Evolutionary conservation across 2,329 filamentous ascomycete genomes (phyloP).

Genomic region (Neofusicoccum parvum): DNA sequence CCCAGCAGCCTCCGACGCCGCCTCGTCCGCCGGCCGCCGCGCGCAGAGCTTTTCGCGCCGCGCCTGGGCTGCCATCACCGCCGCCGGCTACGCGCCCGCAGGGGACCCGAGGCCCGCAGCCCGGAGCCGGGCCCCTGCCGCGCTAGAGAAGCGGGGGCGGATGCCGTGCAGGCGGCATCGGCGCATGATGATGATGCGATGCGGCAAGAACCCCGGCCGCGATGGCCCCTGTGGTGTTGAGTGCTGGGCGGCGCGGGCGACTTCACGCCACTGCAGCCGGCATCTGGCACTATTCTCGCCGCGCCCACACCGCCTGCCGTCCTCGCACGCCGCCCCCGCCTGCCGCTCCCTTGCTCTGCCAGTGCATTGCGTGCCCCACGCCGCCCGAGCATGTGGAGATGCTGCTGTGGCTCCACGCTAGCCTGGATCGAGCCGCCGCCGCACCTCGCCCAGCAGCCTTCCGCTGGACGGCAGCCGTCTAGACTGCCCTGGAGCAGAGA

Average conservation of each 20-base stretch:
- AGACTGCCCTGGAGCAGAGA: too few species aligned
- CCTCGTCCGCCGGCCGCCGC: neutral
- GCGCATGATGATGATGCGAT: constrained; percentile 8
- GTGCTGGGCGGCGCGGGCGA: neutral
- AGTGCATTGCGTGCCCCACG: too few species aligned
- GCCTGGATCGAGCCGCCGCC: too few species aligned
- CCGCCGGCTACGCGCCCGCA: neutral
- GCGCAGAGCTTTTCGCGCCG: neutral
- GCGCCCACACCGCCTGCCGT: too few species aligned
- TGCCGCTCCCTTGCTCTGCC: too few species aligned
- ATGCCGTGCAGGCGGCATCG: constrained; percentile 7
- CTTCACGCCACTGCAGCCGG: too few species aligned
- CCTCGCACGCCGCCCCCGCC: too few species aligned
- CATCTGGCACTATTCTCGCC: too few species aligned
- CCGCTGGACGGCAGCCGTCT: too few species aligned
- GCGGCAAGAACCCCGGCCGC: constrained; percentile 8
- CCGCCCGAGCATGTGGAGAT: too few species aligned
- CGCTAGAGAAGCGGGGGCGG: constrained; percentile 3
- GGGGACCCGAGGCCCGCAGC: neutral
- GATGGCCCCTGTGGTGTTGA: neutral
- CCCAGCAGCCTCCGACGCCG: neutral
- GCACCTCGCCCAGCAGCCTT: too few species aligned
- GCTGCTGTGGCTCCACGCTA: too few species aligned
- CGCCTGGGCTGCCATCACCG: neutral
- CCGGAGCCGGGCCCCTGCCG: neutral